Percentiles rank a stretch among this genome's conserved stretches.
These are phyloP conservation scores for Trichoderma orchidacearum DNA, from an alignment of 495 filamentous ascomycete species.

Conservation along the genomic window DNA sequence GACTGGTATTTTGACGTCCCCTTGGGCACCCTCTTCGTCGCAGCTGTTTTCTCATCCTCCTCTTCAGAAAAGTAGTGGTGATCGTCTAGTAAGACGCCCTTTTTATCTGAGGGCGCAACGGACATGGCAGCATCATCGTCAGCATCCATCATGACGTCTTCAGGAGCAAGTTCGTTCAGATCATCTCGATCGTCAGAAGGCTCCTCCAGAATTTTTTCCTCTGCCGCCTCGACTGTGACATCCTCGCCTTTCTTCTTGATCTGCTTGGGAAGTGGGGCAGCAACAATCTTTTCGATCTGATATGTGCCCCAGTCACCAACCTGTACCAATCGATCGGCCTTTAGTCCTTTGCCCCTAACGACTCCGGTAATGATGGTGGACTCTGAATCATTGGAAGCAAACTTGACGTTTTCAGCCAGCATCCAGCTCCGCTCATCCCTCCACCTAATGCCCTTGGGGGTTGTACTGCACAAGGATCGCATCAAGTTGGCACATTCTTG, in stretches of 20 bases:
- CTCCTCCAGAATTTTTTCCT: constrained; percentile 42
- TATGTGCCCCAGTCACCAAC: constrained; percentile 92
- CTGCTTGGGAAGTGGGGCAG: constrained; percentile 42
- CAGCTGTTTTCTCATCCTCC: constrained; percentile 21
- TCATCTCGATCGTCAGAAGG: constrained; percentile 72
- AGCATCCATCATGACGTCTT: constrained; percentile 68
- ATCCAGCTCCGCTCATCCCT: constrained; percentile 91
- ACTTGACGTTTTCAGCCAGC: constrained; percentile 70
- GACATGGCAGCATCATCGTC: constrained; percentile 43
- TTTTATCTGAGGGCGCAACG: constrained; percentile 28
- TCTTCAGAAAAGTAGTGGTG: constrained; percentile 98
- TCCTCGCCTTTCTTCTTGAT: constrained; percentile 52
- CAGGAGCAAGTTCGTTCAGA: constrained; percentile 62
- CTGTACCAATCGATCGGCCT: constrained; percentile 79
- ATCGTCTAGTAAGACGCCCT: constrained; percentile 85
- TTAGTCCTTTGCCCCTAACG: constrained; percentile 73
- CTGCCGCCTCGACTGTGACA: constrained; percentile 40
- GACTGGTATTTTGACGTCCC: constrained; percentile 90
- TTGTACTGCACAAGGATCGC: constrained; percentile 76
- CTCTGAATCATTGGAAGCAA: constrained; percentile 38
- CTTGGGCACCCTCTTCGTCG: constrained; percentile 66
- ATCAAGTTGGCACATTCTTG: constrained; percentile 85
- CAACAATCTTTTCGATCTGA: constrained; percentile 78
- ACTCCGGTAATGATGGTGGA: constrained; percentile 71
- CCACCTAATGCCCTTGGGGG: constrained; percentile 86